phyloP scores from a whole-genome alignment of 164 flowering plant species.

The Magnolia kwangsiensis region DNA sequence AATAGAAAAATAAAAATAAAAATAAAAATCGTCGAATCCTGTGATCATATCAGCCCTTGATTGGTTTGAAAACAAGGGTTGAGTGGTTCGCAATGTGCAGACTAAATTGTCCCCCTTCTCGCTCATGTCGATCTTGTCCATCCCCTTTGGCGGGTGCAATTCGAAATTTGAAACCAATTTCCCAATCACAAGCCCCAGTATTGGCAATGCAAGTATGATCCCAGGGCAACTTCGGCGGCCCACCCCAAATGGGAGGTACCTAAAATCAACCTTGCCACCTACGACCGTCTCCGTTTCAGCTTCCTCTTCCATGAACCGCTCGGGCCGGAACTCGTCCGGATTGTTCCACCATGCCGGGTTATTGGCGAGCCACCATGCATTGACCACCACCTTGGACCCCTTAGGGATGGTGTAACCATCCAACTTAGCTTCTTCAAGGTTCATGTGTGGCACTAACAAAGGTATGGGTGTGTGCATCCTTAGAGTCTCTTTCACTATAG shows the following conservation, averaged over 20 bases:
- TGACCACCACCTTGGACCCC: conserved; percentile 62
- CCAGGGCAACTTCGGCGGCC: conserved; percentile 74
- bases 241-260: conserved; percentile 54
- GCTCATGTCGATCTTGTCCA: conserved; percentile 41
- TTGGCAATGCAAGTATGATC: conserved; percentile 58
- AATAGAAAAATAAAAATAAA: no score
- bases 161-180: conserved; percentile 53
- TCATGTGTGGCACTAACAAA: conserved; percentile 68
- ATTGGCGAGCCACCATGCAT: conserved; percentile 80
- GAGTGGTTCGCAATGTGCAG: conserved; percentile 61
- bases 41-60: conserved; percentile 14
- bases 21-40: no score
- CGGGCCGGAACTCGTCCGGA: conserved; percentile 58
- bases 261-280: conserved; percentile 54
- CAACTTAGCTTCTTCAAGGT: conserved; percentile 57
- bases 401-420: conserved; percentile 55
- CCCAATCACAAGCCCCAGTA: conserved; percentile 46
- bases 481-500: conserved; percentile 56
- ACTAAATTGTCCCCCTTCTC: conserved; percentile 71
- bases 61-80: conserved; percentile 38
- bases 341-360: conserved; percentile 56
- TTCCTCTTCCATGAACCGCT: conserved; percentile 69
- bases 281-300: conserved; percentile 31
- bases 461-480: conserved; percentile 60
- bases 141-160: conserved; percentile 42